Conservation (phyloP, 768 basidiomycete genomes). For the Mycena polygramma region DNA sequence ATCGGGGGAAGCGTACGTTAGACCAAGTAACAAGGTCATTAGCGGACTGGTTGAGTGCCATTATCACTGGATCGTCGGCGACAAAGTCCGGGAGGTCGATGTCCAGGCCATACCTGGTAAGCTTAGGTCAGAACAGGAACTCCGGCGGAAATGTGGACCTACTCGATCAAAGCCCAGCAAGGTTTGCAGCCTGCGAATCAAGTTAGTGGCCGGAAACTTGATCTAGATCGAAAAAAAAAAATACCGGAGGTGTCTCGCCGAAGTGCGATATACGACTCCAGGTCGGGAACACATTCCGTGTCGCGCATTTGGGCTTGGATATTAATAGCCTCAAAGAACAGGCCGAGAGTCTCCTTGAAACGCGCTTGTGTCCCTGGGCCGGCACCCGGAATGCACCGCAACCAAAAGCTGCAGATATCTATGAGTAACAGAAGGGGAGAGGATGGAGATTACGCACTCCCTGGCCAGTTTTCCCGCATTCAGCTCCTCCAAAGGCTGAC, state of each 20-base stretch:
- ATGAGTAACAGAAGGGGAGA: conserved; percentile 26
- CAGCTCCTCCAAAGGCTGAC: conserved; percentile 56
- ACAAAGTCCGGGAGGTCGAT: conserved; percentile 81
- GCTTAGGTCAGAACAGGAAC: conserved; percentile 12
- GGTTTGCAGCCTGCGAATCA: conserved; percentile 67
- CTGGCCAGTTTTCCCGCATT: conserved; percentile 75
- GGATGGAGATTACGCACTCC: conserved; percentile 62
- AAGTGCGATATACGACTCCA: conserved; percentile 79
- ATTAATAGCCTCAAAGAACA: conserved; percentile 78
- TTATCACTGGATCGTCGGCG: conserved; percentile 73
- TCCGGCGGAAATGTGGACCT: conserved; percentile 36
- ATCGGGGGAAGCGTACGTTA: conserved; percentile 64
- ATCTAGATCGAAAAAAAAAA: conserved; percentile 39
- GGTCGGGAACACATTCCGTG: conserved; percentile 68
- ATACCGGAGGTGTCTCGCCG: conserved; percentile 81
- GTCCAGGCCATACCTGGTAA: conserved; percentile 68
- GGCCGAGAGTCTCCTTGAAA: conserved; percentile 76
- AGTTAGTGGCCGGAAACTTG: conserved; percentile 34
- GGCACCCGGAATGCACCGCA: conserved; percentile 69
- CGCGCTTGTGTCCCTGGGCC: conserved; percentile 72
- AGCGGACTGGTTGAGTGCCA: conserved; percentile 72
- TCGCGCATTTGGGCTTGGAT: conserved; percentile 73
- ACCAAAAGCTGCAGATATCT: conserved; percentile 68
- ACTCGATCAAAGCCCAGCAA: conserved; percentile 84
- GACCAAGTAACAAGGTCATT: conserved; percentile 90